These are phyloP conservation scores for Pezicula carpinea DNA, from an alignment of 2,329 filamentous ascomycete genomes.

Conservation along the genomic window DNA sequence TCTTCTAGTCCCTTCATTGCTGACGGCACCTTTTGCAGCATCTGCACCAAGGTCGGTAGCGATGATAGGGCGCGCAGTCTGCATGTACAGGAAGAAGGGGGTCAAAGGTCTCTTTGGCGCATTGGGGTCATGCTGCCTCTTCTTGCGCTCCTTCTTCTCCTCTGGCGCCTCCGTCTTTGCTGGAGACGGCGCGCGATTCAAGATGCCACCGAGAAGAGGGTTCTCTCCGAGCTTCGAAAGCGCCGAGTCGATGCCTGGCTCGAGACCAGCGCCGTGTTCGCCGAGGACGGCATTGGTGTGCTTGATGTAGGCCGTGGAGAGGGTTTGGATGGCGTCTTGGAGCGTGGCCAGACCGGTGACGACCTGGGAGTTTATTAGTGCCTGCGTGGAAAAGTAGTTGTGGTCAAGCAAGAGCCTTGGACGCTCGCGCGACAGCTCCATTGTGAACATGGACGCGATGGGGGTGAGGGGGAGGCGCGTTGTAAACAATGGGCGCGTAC, in stretches of 20 bases:
- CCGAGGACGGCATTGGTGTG: constrained; percentile 82
- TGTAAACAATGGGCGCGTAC: constrained; percentile 26
- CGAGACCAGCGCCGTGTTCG: constrained; percentile 44
- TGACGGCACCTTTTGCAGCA: constrained; percentile 79
- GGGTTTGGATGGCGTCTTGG: constrained; percentile 71
- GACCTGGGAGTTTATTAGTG: constrained; percentile 48
- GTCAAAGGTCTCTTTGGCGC: constrained; percentile 92
- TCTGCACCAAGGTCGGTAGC: constrained; percentile 70
- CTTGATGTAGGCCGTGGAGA: constrained; percentile 79
- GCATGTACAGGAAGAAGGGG: constrained; percentile 93
- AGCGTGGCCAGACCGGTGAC: constrained; percentile 75
- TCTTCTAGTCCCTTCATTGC: constrained; percentile 78
- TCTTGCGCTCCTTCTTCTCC: constrained; percentile 86
- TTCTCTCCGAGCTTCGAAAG: constrained; percentile 33
- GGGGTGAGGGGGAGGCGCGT: too few relatives aligned
- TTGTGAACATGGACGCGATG: constrained; percentile 7
- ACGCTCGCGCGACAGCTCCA: constrained; percentile 11
- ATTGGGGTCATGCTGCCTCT: constrained; percentile 82
- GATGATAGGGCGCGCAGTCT: constrained; percentile 79
- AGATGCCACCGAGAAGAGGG: constrained; percentile 4
- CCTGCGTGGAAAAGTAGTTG: constrained; percentile 15
- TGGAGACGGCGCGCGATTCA: constrained; percentile 31
- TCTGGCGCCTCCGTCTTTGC: constrained; percentile 43
- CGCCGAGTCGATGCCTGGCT: constrained; percentile 34
- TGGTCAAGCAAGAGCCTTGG: constrained; percentile 11